Conservation (phyloP, 2,329 filamentous ascomycete species). For the Alternaria burnsii region DNA sequence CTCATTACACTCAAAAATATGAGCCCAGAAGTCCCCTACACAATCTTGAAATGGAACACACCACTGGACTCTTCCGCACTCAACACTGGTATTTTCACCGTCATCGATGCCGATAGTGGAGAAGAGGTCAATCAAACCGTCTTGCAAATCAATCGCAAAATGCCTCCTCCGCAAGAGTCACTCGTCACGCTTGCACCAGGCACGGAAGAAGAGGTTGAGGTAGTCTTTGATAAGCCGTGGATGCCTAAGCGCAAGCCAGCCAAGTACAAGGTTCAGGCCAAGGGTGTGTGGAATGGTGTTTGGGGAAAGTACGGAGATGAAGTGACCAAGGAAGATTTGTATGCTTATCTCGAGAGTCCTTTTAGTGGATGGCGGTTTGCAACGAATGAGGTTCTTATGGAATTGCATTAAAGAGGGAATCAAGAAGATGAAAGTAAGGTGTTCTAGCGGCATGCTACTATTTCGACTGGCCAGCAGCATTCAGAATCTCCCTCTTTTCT, state of each 20-base stretch:
- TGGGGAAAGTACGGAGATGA: constrained; percentile 43
- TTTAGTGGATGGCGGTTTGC: constrained; percentile 36
- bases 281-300: constrained; percentile 47
- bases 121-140: constrained; percentile 40
- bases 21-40: constrained; percentile 43
- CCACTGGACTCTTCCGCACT: constrained; percentile 51
- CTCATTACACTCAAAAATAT: constrained; percentile 51
- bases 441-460: not conserved
- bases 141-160: constrained; percentile 48
- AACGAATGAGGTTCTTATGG: constrained; percentile 36
- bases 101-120: constrained; percentile 38
- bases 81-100: constrained; percentile 50
- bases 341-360: constrained; percentile 34
- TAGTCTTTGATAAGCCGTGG: constrained; percentile 50
- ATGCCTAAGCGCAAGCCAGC: constrained; percentile 48
- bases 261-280: constrained; percentile 47
- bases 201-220: constrained; percentile 43
- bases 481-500: not conserved
- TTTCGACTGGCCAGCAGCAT: not conserved
- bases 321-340: constrained; percentile 35
- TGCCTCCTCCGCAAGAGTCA: constrained; percentile 49
- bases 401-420: constrained; percentile 19
- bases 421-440: not conserved
- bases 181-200: constrained; percentile 49
- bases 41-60: constrained; percentile 52